These are phyloP conservation scores for Ophiocordyceps camponoti-saundersi DNA, from an alignment of 2,329 filamentous ascomycete species.

Conservation along the genomic window DNA sequence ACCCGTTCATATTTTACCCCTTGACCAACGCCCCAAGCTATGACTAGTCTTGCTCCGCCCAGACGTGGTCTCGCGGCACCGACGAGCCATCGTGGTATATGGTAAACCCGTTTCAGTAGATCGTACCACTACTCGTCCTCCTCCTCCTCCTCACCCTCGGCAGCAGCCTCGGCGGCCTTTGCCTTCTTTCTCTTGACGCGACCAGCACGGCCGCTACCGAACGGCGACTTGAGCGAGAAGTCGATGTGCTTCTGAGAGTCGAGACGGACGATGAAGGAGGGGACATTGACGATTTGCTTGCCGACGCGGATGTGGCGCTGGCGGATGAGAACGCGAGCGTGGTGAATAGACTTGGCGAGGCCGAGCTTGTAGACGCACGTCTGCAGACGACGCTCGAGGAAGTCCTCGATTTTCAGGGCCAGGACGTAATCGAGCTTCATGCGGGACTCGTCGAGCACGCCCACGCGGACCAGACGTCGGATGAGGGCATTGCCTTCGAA, in stretches of 20 bases:
- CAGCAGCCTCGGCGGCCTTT: slow-evolving; percentile 78
- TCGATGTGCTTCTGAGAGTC: slow-evolving; percentile 99
- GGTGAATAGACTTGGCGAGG: slow-evolving; percentile 99
- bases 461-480: slow-evolving; percentile 98
- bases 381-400: slow-evolving; percentile 99
- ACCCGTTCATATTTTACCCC: slow-evolving; percentile 29
- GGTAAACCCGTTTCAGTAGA: slow-evolving; percentile 14
- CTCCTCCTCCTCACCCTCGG: slow-evolving; percentile 67
- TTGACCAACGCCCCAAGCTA: slow-evolving; percentile 34
- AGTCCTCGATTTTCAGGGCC: slow-evolving; percentile 97
- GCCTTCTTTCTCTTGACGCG: slow-evolving; percentile 99
- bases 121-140: slow-evolving; percentile 48
- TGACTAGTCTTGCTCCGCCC: slow-evolving; percentile 24
- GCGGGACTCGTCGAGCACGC: slow-evolving; percentile 98
- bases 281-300: slow-evolving; percentile 99
- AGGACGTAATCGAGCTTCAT: slow-evolving; percentile 99
- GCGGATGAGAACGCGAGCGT: slow-evolving; percentile 98
- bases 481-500: slow-evolving; percentile 99
- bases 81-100: slow-evolving; percentile 9
- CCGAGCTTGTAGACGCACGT: slow-evolving; percentile 99
- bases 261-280: slow-evolving; percentile 97
- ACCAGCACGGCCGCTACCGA: slow-evolving; percentile 89
- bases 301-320: slow-evolving; percentile 99
- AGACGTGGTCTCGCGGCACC: slow-evolving; percentile 18
- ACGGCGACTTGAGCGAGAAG: slow-evolving; percentile 93